A percentile compares a stretch with the other conserved stretches of the same genome.
Conservation (phyloP, 164 flowering plant genomes). For the Chimonanthus salicifolius region DNA sequence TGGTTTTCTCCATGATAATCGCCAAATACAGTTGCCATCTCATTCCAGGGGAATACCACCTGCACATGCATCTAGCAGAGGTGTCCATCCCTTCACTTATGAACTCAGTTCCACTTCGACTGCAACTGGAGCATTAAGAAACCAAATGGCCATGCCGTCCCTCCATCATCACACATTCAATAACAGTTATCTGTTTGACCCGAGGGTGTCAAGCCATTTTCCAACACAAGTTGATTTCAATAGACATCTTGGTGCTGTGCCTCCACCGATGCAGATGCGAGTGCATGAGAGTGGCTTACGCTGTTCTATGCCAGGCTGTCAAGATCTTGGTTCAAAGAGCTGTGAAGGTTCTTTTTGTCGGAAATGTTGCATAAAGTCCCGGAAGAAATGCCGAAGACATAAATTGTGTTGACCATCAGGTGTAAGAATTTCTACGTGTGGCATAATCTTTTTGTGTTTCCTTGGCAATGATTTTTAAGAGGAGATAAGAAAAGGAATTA, state of each 20-base stretch:
- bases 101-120: conserved; percentile 17
- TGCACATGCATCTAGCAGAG: not conserved
- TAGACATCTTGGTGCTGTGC: conserved; percentile 6
- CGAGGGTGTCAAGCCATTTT: conserved; percentile 2
- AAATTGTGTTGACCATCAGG: not conserved
- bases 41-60: not conserved
- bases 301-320: conserved; percentile 26
- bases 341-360: conserved; percentile 21
- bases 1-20: not conserved
- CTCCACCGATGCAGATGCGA: not conserved
- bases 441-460: not conserved
- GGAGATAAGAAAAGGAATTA: not conserved
- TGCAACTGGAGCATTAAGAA: not conserved
- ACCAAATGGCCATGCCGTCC: not conserved
- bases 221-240: not conserved
- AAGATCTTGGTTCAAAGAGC: conserved; percentile 7
- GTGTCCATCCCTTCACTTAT: conserved; percentile 2
- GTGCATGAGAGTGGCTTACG: not conserved
- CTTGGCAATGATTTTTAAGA: not conserved
- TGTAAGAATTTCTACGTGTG: too few species aligned
- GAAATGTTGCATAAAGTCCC: conserved; percentile 27
- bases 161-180: conserved; percentile 4
- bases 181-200: conserved; percentile 4
- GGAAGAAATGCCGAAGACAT: conserved; percentile 23
- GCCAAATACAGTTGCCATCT: conserved; percentile 6